Evolutionary conservation across 1,139 yeast species (phyloP), one percentile per base, ranked within the genome.

Genomic region (Meyerozyma guilliermondii): DNA sequence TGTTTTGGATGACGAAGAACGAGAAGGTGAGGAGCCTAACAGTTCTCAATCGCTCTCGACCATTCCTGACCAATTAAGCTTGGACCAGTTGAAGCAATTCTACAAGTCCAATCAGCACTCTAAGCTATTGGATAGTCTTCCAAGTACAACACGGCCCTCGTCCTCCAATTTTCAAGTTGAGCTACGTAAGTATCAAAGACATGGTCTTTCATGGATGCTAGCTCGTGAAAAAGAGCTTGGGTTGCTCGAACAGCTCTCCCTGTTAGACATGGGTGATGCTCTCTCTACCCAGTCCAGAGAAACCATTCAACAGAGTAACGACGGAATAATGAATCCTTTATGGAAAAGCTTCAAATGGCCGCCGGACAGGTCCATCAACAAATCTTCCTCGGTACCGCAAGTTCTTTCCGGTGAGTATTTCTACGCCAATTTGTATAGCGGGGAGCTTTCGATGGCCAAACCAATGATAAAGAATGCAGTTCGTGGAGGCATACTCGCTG

Each of bases 401-500:
- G 18, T 39, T 31, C 28, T 43, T 1, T 49, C 52, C 1, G 52
- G 54, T 0, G 54, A 56, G 16, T 60, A 56, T 39, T 91, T 91
- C 54, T 92, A 85, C 60, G 89, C 86, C 16, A 92, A 91, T 55
- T 65, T 88, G 48, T 87, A 85, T 58, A 81, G 85, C 44, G 97
- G 97, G 3, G 92, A 86, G 48, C 74, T 92, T 45, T 81, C 94
- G 0, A 54, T 79, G 17, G 74, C 74, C 16, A 80, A 76, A 50
- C 98, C 98, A 1, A 49, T 79, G 5, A 62, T 83, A 7, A 78
- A 74, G 46, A 69, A 83, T 0, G 62, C 76, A 28, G 71, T 81
- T 33, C 66, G 67, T 46, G 98, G 98, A 18, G 98, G 98, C 1
- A 87, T 91, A 14, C 66, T 91, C n/a, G 96, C 97, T 0, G 98